A percentile compares a stretch with the other conserved stretches of the same genome.
phyloP scores from a whole-genome alignment of 129 eudicot genomes.

The Arctium lappa region DNA sequence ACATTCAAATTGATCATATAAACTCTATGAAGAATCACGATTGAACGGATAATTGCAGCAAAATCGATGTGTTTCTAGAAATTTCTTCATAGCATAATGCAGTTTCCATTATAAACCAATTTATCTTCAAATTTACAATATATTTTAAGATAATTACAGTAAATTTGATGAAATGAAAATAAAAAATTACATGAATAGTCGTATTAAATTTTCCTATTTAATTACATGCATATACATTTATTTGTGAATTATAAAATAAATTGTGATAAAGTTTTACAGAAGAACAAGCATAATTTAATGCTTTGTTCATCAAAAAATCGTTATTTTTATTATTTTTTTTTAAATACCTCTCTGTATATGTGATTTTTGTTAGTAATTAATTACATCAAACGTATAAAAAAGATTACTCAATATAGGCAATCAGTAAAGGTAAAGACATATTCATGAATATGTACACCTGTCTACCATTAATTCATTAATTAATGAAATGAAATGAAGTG shows the following conservation, averaged over 20 bases:
- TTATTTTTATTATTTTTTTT: not conserved
- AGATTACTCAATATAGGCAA: not conserved
- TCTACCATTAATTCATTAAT: not conserved
- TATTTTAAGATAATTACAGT: not conserved
- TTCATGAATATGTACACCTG: conserved; percentile 6
- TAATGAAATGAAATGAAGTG: not conserved
- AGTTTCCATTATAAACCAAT: not conserved
- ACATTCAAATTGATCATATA: not conserved
- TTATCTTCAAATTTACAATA: not conserved
- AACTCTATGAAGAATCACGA: not conserved
- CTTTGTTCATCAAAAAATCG: not conserved
- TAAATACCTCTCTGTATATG: not conserved
- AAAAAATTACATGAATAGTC: not conserved
- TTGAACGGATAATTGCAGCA: not conserved
- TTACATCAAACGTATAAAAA: not conserved
- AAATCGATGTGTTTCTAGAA: not conserved
- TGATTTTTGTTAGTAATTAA: not conserved
- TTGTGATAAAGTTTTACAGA: not conserved
- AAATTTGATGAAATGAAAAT: not conserved
- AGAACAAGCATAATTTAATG: not conserved
- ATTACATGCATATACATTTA: not conserved
- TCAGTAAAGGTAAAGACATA: not conserved
- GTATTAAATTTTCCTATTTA: not conserved
- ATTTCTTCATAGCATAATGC: not conserved
- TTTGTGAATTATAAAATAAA: not conserved